Evolutionary conservation across 2,329 filamentous ascomycete genomes (phyloP).

Genomic region (Fusarium citri): DNA sequence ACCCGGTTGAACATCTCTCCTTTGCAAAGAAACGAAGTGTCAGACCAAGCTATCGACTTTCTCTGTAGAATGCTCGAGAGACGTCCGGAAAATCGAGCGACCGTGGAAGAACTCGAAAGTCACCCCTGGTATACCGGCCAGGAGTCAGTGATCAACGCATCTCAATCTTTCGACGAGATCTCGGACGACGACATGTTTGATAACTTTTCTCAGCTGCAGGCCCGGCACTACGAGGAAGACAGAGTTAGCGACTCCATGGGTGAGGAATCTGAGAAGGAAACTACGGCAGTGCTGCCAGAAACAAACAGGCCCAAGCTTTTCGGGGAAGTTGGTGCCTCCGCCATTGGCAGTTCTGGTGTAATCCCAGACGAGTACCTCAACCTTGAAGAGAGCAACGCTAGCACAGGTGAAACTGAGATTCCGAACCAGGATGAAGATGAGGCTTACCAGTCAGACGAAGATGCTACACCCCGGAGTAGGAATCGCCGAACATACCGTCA

Average conservation of each 20-base stretch:
- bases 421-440: conserved; percentile 58
- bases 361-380: conserved; percentile 63
- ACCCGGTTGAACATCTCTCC: conserved; percentile 74
- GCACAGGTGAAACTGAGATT: conserved; percentile 56
- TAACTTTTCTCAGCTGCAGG: conserved; percentile 68
- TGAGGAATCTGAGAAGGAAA: conserved; percentile 85
- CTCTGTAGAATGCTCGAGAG: conserved; percentile 82
- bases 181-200: conserved; percentile 70
- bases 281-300: conserved; percentile 72
- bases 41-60: conserved; percentile 77
- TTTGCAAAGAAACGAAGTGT: conserved; percentile 69
- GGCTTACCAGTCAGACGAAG: conserved; percentile 59
- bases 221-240: conserved; percentile 51
- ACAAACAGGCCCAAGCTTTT: conserved; percentile 59
- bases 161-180: conserved; percentile 70
- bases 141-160: conserved; percentile 48
- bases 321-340: conserved; percentile 66
- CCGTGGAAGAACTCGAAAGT: conserved; percentile 74
- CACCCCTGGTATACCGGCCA: conserved; percentile 77
- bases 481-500: conserved; percentile 41
- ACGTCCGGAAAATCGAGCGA: conserved; percentile 82
- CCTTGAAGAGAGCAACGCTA: conserved; percentile 57
- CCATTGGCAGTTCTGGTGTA: conserved; percentile 64
- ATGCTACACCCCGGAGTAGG: conserved; percentile 45
- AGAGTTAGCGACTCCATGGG: conserved; percentile 57